Conservation (phyloP, 352 stramenopile species). For the Globisporangium apiculatum region DNA sequence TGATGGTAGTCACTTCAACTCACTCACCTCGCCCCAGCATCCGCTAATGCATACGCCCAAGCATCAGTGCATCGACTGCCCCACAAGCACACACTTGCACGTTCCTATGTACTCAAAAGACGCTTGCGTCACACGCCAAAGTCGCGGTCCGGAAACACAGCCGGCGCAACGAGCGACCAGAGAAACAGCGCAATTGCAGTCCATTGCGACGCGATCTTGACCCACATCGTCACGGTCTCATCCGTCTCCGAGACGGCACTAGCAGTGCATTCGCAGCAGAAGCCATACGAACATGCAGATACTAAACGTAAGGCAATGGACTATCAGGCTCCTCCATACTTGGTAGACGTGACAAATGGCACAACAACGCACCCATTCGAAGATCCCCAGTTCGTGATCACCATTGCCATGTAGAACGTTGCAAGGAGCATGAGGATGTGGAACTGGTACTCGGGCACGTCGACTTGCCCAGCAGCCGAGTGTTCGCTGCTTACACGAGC, state of each 20-base stretch:
- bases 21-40: no score
- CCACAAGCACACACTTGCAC: neutral
- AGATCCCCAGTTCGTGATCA: slow-evolving; percentile 72
- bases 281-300: neutral
- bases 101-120: no score
- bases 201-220: slow-evolving; percentile 93
- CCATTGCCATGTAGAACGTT: slow-evolving; percentile 80
- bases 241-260: slow-evolving; percentile 25
- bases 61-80: no score
- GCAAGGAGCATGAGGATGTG: slow-evolving; percentile 68
- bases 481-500: neutral
- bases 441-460: slow-evolving; percentile 66
- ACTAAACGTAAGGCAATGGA: no score
- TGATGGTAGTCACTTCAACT: no score
- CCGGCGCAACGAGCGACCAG: slow-evolving; percentile 92
- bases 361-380: slow-evolving; percentile 32
- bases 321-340: neutral
- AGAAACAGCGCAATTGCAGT: slow-evolving; percentile 86
- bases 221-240: slow-evolving; percentile 89
- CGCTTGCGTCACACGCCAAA: slow-evolving; percentile 38
- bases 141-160: slow-evolving; percentile 88
- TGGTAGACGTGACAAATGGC: no score
- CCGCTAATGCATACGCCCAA: no score
- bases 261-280: neutral
- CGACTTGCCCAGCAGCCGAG: slow-evolving; percentile 7